Percentiles rank a stretch among this genome's conserved stretches.
These are phyloP conservation scores for Tricholoma furcatifolium DNA, from an alignment of 768 basidiomycete species.

Conservation along the genomic window DNA sequence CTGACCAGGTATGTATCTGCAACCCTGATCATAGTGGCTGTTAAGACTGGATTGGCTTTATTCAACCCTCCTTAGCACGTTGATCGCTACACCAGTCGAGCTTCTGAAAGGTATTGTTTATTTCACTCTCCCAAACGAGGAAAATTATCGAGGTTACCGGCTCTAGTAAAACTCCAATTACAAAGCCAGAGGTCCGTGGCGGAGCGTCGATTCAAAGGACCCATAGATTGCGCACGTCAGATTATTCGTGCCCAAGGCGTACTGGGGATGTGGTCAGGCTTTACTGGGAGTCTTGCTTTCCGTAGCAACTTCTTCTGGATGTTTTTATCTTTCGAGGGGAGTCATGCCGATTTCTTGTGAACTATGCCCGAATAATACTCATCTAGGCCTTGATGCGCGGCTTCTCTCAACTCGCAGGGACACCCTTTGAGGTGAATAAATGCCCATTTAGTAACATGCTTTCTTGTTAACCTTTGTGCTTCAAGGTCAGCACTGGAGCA, in stretches of 20 bases:
- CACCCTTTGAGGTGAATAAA: conserved; percentile 54
- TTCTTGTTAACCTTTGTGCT: neutral
- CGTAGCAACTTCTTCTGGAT: conserved; percentile 78
- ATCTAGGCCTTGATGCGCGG: conserved; percentile 56
- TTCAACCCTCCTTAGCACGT: conserved; percentile 39
- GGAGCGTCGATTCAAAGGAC: conserved; percentile 62
- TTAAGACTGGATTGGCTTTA: conserved; percentile 3
- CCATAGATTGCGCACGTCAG: conserved; percentile 64
- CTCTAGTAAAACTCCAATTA: conserved; percentile 63
- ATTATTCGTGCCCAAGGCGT: conserved; percentile 62
- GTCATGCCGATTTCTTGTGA: conserved; percentile 3
- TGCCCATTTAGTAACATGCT: neutral
- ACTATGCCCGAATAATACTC: conserved; percentile 18
- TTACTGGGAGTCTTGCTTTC: conserved; percentile 71
- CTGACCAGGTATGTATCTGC: conserved; percentile 55
- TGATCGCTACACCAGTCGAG: conserved; percentile 77
- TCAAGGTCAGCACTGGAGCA: conserved; percentile 56
- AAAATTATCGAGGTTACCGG: conserved; percentile 43
- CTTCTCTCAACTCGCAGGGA: conserved; percentile 54
- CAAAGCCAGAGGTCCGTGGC: conserved; percentile 51
- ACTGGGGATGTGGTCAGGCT: conserved; percentile 71
- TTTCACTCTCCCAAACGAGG: conserved; percentile 37
- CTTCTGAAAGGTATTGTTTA: conserved; percentile 59
- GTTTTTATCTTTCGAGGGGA: conserved; percentile 70
- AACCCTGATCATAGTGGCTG: conserved; percentile 3